These are phyloP conservation scores for Cenchrus americanus DNA, from an alignment of 176 grass and related monocot genomes.

Conservation along the genomic window DNA sequence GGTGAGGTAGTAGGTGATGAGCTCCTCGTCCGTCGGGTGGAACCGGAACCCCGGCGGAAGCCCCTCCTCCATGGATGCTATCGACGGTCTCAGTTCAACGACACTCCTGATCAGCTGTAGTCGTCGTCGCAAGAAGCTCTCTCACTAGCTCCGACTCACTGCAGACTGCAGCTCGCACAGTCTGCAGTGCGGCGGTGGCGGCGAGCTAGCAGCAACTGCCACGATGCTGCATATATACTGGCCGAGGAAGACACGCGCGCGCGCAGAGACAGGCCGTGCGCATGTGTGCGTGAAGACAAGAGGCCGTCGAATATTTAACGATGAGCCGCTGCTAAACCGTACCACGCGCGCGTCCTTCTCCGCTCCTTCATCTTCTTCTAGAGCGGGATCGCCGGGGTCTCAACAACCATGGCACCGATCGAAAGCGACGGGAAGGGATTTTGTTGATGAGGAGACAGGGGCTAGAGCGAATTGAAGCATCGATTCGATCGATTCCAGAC, in stretches of 20 bases:
- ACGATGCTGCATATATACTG: conserved; percentile 27
- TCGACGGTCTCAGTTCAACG: no score
- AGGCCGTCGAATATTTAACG: background rate
- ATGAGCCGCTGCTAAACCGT: background rate
- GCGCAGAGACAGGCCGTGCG: background rate
- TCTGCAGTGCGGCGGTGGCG: conserved; percentile 27
- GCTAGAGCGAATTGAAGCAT: background rate
- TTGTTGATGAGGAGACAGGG: conserved; percentile 20
- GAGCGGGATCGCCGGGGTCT: conserved; percentile 47
- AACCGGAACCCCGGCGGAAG: conserved; percentile 61
- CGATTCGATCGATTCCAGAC: background rate
- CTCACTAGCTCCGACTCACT: background rate
- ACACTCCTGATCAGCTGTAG: no score
- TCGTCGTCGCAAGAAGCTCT: background rate
- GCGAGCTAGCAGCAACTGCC: background rate
- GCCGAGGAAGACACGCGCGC: conserved; percentile 11
- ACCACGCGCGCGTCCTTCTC: background rate
- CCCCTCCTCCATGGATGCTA: conserved; percentile 47
- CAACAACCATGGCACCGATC: conserved; percentile 41
- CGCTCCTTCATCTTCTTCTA: conserved; percentile 21
- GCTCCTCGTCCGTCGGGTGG: conserved; percentile 68
- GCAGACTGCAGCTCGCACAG: conserved; percentile 34
- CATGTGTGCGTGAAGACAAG: conserved; percentile 46
- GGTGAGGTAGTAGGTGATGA: conserved; percentile 52
- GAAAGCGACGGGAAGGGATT: conserved; percentile 31